Percentiles rank a stretch among this genome's conserved stretches.
These are phyloP conservation scores for Dunaliella primolecta DNA, from an alignment of 139 green algal genomes.

Conservation along the genomic window DNA sequence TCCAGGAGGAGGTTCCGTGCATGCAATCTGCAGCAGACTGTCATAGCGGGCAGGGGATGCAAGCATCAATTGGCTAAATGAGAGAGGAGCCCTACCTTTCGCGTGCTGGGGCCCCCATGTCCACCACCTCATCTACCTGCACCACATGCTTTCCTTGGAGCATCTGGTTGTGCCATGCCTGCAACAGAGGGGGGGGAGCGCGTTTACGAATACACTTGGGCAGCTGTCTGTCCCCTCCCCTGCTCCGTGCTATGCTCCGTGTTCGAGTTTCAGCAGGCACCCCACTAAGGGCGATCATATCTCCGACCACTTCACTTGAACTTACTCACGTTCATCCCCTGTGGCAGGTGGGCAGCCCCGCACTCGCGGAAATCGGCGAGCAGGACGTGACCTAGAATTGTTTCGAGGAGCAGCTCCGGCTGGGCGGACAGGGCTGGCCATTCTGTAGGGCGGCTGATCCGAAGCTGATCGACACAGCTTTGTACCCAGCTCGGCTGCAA, in stretches of 20 bases:
- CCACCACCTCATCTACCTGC: constrained; percentile 69
- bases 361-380: constrained; percentile 8
- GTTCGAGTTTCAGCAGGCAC: too few relatives aligned
- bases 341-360: too few relatives aligned
- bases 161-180: constrained; percentile 53
- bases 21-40: too few relatives aligned
- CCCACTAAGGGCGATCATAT: too few relatives aligned
- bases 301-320: too few relatives aligned
- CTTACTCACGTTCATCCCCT: too few relatives aligned
- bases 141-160: constrained; percentile 56
- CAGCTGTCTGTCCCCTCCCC: not conserved
- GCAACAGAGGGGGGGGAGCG: not conserved
- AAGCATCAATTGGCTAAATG: not conserved
- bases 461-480: not conserved
- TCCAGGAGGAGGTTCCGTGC: too few relatives aligned
- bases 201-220: not conserved
- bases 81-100: constrained; percentile 44
- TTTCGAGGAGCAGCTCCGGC: not conserved
- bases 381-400: constrained; percentile 9
- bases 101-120: constrained; percentile 53
- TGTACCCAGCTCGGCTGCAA: not conserved
- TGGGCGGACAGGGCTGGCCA: not conserved
- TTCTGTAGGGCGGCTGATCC: not conserved
- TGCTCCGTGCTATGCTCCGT: not conserved
- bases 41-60: too few relatives aligned